These are phyloP conservation scores for Acer campestre DNA, from an alignment of 345 rosid genomes.

Conservation along the genomic window DNA sequence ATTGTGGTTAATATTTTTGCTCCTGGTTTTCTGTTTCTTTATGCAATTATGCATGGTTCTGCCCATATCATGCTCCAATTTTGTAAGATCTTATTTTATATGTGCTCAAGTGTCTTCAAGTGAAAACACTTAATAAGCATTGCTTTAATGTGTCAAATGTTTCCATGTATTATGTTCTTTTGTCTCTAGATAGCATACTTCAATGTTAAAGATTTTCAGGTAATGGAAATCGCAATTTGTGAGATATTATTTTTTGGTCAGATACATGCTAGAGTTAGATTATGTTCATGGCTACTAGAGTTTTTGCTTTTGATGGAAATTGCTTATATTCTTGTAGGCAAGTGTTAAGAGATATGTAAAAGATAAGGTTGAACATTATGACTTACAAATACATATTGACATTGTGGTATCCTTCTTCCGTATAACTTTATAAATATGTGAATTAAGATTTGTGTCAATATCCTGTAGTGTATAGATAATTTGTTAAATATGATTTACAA, in stretches of 20 bases:
- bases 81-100: background rate
- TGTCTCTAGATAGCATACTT: background rate
- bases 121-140: background rate
- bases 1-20: slow-evolving; percentile 3
- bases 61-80: background rate
- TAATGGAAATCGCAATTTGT: background rate
- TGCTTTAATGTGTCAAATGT: background rate
- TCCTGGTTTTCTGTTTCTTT: background rate
- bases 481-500: background rate
- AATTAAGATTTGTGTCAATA: background rate
- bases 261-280: background rate
- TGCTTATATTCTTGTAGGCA: background rate
- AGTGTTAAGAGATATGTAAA: background rate
- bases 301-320: background rate
- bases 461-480: background rate
- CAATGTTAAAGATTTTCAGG: background rate
- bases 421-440: background rate
- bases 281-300: background rate
- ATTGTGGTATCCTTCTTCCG: background rate
- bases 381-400: background rate
- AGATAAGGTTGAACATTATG: background rate
- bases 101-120: background rate
- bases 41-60: background rate
- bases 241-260: background rate
- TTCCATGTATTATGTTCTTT: background rate